Evolutionary conservation across 768 basidiomycete genomes (phyloP), one percentile per base, ranked within the genome.

Genomic region (Lactifluus echinatus): DNA sequence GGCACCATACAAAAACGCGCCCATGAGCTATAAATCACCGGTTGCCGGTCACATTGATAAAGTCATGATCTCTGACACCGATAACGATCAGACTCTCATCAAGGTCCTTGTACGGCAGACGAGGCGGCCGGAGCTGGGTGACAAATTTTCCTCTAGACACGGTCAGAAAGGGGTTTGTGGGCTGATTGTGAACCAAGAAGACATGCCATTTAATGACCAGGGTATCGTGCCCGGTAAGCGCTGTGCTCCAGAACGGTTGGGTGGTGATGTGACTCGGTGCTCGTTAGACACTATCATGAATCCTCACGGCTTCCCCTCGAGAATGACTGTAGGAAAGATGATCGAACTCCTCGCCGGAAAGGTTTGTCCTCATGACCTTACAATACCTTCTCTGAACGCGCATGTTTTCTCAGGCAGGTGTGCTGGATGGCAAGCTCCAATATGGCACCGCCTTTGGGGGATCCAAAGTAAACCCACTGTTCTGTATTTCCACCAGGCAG

Each of bases 251-350:
- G 24, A 19, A 12, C 33, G 42, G 26, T 23, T 14, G 2, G 12
- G 4, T 15, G 29, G 34, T 50, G 42, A 70, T 46, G 55, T 57
- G 48, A 64, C 50, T 56, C 50, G 23, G 42, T 55, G 29, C 50
- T n/a, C 37, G 44, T 31, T 72, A 87, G 95, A 99, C 72, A 92
- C 94, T 17, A 96, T 99, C 74, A 98, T 99, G 95, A 99, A 99
- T 69, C 96, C 96, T 3, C 96, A 99, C 72, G 96, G 96, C 67
- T 98, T 99, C 78, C 96, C 96, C 4, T 95, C 92, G 56, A 89
- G 95, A 53, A 97, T 94, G 93, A 99, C 96, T 24, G 96, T 99
- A 28, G 96, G 96, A 48, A 99, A 99, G 76, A 99, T 99, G 96
- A 96, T 99, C 52, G 96, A 99, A 71, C 76, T 97, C 21, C 74